Evolutionary conservation across 1,284 basidiomycete genomes (phyloP), one percentile per base, ranked within the genome.

Genomic region (Leucoagaricus sp.): DNA sequence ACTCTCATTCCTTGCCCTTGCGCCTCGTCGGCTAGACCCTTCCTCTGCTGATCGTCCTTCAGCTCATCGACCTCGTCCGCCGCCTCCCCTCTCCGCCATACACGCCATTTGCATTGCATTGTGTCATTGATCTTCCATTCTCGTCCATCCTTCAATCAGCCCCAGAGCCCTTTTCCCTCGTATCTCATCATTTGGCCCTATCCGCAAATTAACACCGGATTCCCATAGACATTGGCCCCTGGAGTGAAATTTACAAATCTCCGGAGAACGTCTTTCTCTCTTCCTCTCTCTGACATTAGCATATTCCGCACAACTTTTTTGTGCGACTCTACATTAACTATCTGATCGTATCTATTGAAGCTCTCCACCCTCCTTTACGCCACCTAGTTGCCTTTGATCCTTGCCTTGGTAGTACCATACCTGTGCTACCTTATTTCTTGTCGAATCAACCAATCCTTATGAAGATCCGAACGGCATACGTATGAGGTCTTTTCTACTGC

Each of bases 101-200:
- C 38, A 46, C 38, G n/a, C 7, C 36, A 44, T 34, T 55, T 29
- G 51, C 33, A 36, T 48, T 55, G 48, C 42, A 51, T 47, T 51
- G 33, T 49, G 49, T 44, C 38, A 46, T 38, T 29, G n/a, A 56
- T 21, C 23, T 42, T 31, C 46, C 33, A 36, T 38, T 29, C 5
- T 44, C 13, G 15, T 13, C 36, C 26, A 42, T 13, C 36, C 33
- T 23, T 19, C 25, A 31, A 31, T 53, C 41, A 45, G 46, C 45
- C 25, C 44, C 15, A 31, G 28, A 41, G n/a, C n/a, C 49, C 1
- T 17, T 21, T 31, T 23, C 34, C 21, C 46, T n/a, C 21, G 15
- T 10, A 17, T 26, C 33, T 40, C 36, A 9, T 44, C 40, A 31
- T 31, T 41, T 21, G 34, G 33, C 25, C 34, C 26, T 31, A 41